Conservation (phyloP, 2,329 filamentous ascomycete genomes). For the Penicillium sp. region DNA sequence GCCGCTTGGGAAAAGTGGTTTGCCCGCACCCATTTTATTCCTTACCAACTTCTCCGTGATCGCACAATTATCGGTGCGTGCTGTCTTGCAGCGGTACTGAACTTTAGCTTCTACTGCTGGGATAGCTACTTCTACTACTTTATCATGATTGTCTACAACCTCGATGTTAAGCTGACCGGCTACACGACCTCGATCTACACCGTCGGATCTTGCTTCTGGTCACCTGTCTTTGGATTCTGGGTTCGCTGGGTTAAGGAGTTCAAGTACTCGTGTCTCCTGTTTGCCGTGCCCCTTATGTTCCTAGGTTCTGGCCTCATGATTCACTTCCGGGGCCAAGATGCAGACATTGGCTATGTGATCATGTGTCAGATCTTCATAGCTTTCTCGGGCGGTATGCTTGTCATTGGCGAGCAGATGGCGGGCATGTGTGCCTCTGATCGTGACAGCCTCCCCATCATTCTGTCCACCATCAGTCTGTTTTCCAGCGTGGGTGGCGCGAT, state of each 20-base stretch:
- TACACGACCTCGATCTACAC: constrained; percentile 53
- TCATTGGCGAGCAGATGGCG: constrained; percentile 57
- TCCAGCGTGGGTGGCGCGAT: constrained; percentile 36
- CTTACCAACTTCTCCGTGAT: constrained; percentile 49
- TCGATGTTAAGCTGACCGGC: constrained; percentile 42
- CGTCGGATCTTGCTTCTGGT: constrained; percentile 53
- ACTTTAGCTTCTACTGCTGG: constrained; percentile 54
- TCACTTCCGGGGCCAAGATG: constrained; percentile 51
- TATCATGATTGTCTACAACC: constrained; percentile 53
- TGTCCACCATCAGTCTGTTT: constrained; percentile 37
- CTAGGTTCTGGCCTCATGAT: constrained; percentile 56
- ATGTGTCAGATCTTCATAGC: constrained; percentile 58
- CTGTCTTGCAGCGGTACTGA: constrained; percentile 48
- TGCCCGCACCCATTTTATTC: constrained; percentile 54
- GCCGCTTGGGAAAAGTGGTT: constrained; percentile 54
- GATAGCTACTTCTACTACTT: constrained; percentile 54
- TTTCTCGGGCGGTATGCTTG: constrained; percentile 52
- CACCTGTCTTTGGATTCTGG: constrained; percentile 49
- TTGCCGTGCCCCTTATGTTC: constrained; percentile 51
- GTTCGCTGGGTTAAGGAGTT: constrained; percentile 53
- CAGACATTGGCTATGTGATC: constrained; percentile 50
- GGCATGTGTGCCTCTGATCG: constrained; percentile 57
- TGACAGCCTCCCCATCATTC: constrained; percentile 51
- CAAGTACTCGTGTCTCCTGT: constrained; percentile 52
- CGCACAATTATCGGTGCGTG: constrained; percentile 55